These are phyloP conservation scores for Penicillium sp. DNA, from an alignment of 2,329 filamentous ascomycete genomes.

Conservation along the genomic window DNA sequence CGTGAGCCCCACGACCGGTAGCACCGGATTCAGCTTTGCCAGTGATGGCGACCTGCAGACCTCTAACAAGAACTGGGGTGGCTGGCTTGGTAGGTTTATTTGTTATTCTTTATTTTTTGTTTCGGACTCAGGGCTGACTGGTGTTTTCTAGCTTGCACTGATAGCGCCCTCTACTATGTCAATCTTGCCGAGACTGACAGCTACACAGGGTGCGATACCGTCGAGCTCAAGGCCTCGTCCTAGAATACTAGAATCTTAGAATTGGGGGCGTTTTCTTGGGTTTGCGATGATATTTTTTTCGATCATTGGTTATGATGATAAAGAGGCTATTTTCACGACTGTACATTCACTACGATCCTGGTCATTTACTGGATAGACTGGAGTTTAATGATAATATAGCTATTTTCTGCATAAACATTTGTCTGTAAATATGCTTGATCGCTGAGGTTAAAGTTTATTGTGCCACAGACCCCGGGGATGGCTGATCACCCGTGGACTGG, in stretches of 20 bases:
- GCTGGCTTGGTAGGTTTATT: conserved; percentile 2
- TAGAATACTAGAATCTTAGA: background rate
- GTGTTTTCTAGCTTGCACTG: conserved; percentile 1
- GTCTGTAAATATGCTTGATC: too few species aligned
- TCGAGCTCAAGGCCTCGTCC: conserved; percentile 1
- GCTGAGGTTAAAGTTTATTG: too few species aligned
- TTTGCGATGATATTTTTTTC: background rate
- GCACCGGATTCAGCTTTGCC: conserved; percentile 12
- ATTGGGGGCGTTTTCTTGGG: background rate
- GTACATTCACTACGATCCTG: conserved; percentile 1
- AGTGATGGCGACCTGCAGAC: background rate
- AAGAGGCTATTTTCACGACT: background rate
- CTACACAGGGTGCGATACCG: background rate
- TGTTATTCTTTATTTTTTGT: background rate
- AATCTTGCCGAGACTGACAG: background rate
- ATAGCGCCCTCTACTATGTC: background rate
- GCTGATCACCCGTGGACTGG: too few species aligned
- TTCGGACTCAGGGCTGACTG: background rate
- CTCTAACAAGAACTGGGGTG: background rate
- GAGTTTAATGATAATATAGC: background rate
- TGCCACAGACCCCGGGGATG: too few species aligned
- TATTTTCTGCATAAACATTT: background rate
- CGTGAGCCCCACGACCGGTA: conserved; percentile 12
- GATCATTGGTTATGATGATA: background rate
- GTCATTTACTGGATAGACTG: conserved; percentile 1